Evolutionary conservation across 352 stramenopile species (phyloP), one percentile per base, ranked within the genome.

Genomic region (Phytophthora sp.): DNA sequence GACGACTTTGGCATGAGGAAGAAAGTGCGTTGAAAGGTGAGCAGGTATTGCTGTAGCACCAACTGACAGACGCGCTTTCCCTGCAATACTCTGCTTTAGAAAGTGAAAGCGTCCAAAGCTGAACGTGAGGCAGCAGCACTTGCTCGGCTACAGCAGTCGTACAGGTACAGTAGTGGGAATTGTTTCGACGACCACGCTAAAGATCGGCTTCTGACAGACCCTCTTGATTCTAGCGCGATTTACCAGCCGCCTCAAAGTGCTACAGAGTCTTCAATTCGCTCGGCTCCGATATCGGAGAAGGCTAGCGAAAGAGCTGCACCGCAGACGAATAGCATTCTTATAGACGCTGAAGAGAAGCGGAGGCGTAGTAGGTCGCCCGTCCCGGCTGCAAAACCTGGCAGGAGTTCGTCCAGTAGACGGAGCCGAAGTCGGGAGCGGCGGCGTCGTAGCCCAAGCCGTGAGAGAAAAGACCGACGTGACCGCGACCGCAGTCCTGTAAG

Each of bases 1-100:
- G 87, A 95, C 54, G 87, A 95, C 60, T 95, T 95, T 66, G 87
- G 85, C 27, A 62, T 91, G 60, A 92, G 78, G 71, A 94, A 92
- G 58, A 92, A 91, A 76, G 78, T 89, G 34, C 2, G 61, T n/a
- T 26, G 24, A 17, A 15, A 38, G 30, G 41, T 37, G 5, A 54
- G 12, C 45, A 42, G 32, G 15, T 11, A 17, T 10, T 13, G 35
- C 5, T 23, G 35, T 42, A 42, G 4, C 1, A 20, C 18, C n/a
- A 28, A 28, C 20, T 26, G 26, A 10, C 4, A 43, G 17, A 24
- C 8, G 18, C 20, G 20, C 5, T 32, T 53, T 54, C 12, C 13
- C 34, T 5, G 3, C 55, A 27, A 18, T 48, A n/a, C 28, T 53
- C 37, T 34, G 18, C 31, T 65, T 17, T 58, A 91, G 74, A 87